Percentiles rank a stretch among this genome's conserved stretches.
These are phyloP conservation scores for Globisporangium recalcitrans DNA, from an alignment of 352 stramenopile species.

Conservation along the genomic window DNA sequence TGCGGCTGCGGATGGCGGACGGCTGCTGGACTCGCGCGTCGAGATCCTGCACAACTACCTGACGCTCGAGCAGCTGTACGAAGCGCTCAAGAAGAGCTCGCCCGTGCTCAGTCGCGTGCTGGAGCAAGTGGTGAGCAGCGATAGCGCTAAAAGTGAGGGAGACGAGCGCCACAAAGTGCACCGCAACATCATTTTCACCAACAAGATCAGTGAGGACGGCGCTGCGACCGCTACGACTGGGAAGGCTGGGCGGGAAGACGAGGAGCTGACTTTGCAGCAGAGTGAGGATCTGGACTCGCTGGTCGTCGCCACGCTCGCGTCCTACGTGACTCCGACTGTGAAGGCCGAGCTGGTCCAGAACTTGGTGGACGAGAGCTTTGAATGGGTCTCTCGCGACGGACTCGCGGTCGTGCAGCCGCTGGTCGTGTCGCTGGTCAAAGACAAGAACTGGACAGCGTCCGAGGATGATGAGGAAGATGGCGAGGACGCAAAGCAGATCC, in stretches of 20 bases:
- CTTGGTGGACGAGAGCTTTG: conserved; percentile 14
- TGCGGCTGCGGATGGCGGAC: conserved; percentile 10
- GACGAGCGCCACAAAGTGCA: conserved; percentile 13
- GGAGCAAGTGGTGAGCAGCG: conserved; percentile 8
- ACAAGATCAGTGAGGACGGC: conserved; percentile 22
- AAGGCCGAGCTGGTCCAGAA: conserved; percentile 13
- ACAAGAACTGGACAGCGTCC: conserved; percentile 6
- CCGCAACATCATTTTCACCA: conserved; percentile 36
- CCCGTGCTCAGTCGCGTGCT: conserved; percentile 14
- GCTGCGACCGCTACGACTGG: not conserved
- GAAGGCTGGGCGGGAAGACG: not conserved
- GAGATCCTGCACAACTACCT: conserved; percentile 35
- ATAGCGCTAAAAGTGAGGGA: conserved; percentile 10
- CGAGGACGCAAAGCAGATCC: not conserved
- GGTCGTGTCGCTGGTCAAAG: conserved; percentile 17
- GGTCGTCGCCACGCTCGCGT: conserved; percentile 16
- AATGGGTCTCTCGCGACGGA: conserved; percentile 13
- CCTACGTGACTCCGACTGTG: conserved; percentile 4
- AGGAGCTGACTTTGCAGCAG: conserved; percentile 12
- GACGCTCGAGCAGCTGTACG: conserved; percentile 42
- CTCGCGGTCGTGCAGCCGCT: conserved; percentile 18
- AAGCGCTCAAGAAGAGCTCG: conserved; percentile 25
- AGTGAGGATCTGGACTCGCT: conserved; percentile 16
- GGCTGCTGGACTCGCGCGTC: conserved; percentile 30
- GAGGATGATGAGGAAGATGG: not conserved